Percentiles rank a stretch among this genome's conserved stretches.
phyloP scores from a whole-genome alignment of 352 stramenopile species.

The Thraustochytrium sp. region DNA sequence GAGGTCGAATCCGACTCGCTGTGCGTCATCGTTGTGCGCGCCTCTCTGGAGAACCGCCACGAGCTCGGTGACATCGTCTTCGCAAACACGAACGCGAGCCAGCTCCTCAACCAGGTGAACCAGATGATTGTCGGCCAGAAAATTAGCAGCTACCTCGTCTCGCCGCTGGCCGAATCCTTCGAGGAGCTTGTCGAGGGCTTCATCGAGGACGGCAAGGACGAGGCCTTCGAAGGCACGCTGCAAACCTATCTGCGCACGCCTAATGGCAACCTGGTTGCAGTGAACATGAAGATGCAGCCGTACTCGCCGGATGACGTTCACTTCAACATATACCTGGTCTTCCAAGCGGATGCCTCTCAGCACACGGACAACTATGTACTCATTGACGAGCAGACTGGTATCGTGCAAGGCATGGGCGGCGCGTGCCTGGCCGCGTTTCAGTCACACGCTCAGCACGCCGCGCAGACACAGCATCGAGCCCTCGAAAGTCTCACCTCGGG shows the following conservation, averaged over 20 bases:
- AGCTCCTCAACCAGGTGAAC: constrained; percentile 7
- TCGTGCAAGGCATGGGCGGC: neutral
- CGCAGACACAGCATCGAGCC: neutral
- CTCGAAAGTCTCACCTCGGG: no score
- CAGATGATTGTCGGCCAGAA: constrained; percentile 19
- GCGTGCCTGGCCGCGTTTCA: neutral
- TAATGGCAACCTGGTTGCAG: neutral
- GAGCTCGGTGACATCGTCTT: constrained; percentile 32
- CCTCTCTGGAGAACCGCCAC: neutral
- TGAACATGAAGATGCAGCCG: constrained; percentile 21
- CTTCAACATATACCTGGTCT: constrained; percentile 29
- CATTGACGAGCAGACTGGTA: neutral
- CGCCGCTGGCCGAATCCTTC: neutral
- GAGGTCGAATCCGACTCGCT: neutral
- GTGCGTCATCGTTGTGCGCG: neutral
- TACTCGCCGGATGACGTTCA: neutral
- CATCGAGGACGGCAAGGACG: constrained; percentile 19
- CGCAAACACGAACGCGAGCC: neutral
- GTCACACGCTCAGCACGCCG: neutral
- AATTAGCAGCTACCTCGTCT: neutral
- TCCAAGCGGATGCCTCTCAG: neutral
- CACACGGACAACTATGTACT: neutral
- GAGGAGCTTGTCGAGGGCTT: constrained; percentile 25
- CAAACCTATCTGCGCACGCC: neutral
- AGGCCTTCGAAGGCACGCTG: neutral